A percentile compares a stretch with the other conserved stretches of the same genome.
phyloP scores from a whole-genome alignment of 129 eudicot genomes.

The Centrapalus pauciflorus region DNA sequence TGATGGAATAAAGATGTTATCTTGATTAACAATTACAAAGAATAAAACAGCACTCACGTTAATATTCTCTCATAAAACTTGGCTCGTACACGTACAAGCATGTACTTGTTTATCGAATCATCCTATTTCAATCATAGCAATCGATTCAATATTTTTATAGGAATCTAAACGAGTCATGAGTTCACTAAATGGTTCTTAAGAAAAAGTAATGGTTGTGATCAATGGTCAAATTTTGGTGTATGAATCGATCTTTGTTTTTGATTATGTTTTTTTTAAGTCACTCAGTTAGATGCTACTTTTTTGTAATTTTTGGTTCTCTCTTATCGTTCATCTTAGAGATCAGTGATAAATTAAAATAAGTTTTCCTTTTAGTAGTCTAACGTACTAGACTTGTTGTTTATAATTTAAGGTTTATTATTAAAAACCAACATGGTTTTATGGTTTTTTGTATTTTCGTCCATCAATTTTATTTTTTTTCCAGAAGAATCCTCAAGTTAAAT shows the following conservation, averaged over 20 bases:
- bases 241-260: conserved; percentile 6
- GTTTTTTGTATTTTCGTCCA: too few species aligned
- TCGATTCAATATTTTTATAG: background rate
- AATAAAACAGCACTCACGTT: background rate
- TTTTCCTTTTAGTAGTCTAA: too few species aligned
- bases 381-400: too few species aligned
- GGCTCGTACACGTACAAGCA: conserved; percentile 22
- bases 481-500: too few species aligned
- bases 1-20: background rate
- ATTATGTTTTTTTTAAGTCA: background rate
- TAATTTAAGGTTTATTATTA: too few species aligned
- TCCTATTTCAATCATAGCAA: background rate
- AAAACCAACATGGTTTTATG: too few species aligned
- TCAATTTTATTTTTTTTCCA: too few species aligned
- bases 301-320: conserved; percentile 5
- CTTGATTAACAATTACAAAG: conserved; percentile 13
- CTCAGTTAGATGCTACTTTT: too few species aligned
- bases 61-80: background rate
- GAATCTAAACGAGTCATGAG: conserved; percentile 27
- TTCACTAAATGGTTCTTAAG: conserved; percentile 21
- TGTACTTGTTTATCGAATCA: conserved; percentile 18
- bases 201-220: conserved; percentile 24
- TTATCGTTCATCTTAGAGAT: too few species aligned
- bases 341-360: too few species aligned
- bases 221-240: background rate